Percentiles rank a stretch among this genome's conserved stretches.
These are phyloP conservation scores for Rhizopus sp. DNA, from an alignment of 371 early-diverging fungal genomes.

Conservation along the genomic window DNA sequence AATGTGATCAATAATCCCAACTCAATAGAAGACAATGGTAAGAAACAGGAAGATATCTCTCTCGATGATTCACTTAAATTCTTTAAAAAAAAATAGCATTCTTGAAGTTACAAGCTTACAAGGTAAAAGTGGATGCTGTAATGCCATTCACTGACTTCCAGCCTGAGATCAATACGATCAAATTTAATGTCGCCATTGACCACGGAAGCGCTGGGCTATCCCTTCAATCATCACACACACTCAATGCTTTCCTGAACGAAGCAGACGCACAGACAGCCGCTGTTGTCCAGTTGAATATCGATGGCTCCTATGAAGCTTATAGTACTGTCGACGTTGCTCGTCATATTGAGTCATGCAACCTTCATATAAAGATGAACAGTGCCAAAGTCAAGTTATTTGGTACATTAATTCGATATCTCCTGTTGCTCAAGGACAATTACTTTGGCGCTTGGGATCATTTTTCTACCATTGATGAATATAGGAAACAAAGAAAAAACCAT, in stretches of 20 bases:
- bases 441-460: conserved; percentile 71
- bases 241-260: conserved; percentile 66
- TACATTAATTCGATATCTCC: conserved; percentile 67
- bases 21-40: conserved; percentile 80
- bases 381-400: conserved; percentile 71
- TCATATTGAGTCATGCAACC: conserved; percentile 63
- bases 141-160: conserved; percentile 65
- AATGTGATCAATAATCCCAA: conserved; percentile 82
- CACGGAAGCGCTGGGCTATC: conserved; percentile 57
- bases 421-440: conserved; percentile 81
- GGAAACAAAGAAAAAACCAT: conserved; percentile 51
- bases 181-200: conserved; percentile 60
- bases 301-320: conserved; percentile 69
- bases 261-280: conserved; percentile 60
- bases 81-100: conserved; percentile 52
- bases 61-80: neutral
- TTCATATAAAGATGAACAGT: conserved; percentile 67
- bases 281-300: conserved; percentile 51
- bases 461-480: conserved; percentile 77
- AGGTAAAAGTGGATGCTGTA: conserved; percentile 42
- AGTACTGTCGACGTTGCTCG: conserved; percentile 52
- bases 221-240: conserved; percentile 70
- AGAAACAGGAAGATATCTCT: neutral
- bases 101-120: conserved; percentile 55
- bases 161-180: conserved; percentile 59